These are phyloP conservation scores for Cydonia oblonga DNA, from an alignment of 331 rosid genomes.

Conservation along the genomic window DNA sequence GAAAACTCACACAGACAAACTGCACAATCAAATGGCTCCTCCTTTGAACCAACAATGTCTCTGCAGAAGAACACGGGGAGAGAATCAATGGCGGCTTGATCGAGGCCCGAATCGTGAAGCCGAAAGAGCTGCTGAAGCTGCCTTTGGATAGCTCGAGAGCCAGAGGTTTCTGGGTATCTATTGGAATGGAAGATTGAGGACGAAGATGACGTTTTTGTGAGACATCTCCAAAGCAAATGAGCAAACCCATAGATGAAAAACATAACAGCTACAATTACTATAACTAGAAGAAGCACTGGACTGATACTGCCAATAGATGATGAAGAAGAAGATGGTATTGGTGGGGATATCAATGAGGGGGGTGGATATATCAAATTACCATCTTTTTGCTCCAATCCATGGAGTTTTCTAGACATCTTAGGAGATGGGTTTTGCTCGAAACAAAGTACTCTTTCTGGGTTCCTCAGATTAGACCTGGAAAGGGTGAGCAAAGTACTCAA, in stretches of 20 bases:
- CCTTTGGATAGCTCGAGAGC: conserved; percentile 45
- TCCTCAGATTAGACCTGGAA: background rate
- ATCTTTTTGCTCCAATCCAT: conserved; percentile 17
- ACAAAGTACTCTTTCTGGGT: background rate
- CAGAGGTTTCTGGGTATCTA: conserved; percentile 33
- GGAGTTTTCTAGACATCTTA: conserved; percentile 21
- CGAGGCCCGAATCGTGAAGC: conserved; percentile 70
- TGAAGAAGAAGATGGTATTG: conserved; percentile 8
- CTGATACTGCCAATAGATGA: conserved; percentile 47
- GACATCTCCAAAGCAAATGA: conserved; percentile 54
- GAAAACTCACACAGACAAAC: conserved; percentile 69
- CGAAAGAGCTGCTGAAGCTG: conserved; percentile 85
- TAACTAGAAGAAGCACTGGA: conserved; percentile 48
- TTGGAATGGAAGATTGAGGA: conserved; percentile 45
- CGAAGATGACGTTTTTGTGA: conserved; percentile 36
- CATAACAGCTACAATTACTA: conserved; percentile 53
- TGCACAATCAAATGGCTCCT: conserved; percentile 78
- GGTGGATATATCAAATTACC: conserved; percentile 26
- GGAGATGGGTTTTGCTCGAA: background rate
- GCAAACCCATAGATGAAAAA: conserved; percentile 57
- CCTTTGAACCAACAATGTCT: conserved; percentile 52
- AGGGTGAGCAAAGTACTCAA: too few species aligned
- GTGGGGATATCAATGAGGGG: conserved; percentile 17
- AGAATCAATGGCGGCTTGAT: conserved; percentile 57
- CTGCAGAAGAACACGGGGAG: conserved; percentile 60